Evolutionary conservation across 768 basidiomycete species (phyloP).

Genomic region (Amanita molliuscula): DNA sequence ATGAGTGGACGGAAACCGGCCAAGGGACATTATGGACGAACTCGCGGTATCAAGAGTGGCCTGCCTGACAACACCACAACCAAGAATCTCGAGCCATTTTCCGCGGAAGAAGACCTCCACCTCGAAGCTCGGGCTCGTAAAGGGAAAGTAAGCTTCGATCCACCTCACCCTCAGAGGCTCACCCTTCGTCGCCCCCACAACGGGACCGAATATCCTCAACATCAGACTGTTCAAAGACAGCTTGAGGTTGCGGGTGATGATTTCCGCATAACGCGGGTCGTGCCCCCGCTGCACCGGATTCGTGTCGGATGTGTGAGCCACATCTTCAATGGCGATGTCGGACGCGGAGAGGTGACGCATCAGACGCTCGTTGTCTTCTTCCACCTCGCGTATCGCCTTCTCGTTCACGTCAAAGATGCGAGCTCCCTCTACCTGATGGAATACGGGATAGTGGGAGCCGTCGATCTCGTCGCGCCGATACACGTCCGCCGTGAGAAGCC

Average conservation of each 20-base stretch:
- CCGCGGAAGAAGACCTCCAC: slow-evolving; percentile 96
- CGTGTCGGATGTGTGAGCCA: slow-evolving; percentile 55
- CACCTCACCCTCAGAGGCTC: slow-evolving; percentile 85
- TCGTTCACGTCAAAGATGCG: slow-evolving; percentile 60
- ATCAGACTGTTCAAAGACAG: slow-evolving; percentile 82
- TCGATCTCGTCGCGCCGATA: slow-evolving; percentile 98
- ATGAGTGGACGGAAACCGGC: slow-evolving; percentile 12
- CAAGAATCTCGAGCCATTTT: slow-evolving; percentile 95
- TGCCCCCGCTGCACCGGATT: slow-evolving; percentile 82
- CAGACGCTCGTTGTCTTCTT: slow-evolving; percentile 62
- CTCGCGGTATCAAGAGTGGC: slow-evolving; percentile 82
- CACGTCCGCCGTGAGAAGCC: slow-evolving; percentile 94
- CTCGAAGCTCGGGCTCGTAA: slow-evolving; percentile 95
- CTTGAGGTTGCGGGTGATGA: slow-evolving; percentile 82
- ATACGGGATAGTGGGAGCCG: slow-evolving; percentile 91
- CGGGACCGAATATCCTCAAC: slow-evolving; percentile 67
- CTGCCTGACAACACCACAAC: slow-evolving; percentile 86
- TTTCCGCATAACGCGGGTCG: slow-evolving; percentile 58
- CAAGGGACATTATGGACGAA: slow-evolving; percentile 26
- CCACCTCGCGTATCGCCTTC: slow-evolving; percentile 48
- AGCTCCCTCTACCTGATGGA: slow-evolving; percentile 98
- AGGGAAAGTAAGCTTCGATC: slow-evolving; percentile 98
- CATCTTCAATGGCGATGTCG: slow-evolving; percentile 82
- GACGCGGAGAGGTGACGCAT: slow-evolving; percentile 48
- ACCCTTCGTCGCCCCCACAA: slow-evolving; percentile 33